Base-by-base conservation (phyloP, 2,329 filamentous ascomycete genomes). In the Drechslerella dactyloides region DNA sequence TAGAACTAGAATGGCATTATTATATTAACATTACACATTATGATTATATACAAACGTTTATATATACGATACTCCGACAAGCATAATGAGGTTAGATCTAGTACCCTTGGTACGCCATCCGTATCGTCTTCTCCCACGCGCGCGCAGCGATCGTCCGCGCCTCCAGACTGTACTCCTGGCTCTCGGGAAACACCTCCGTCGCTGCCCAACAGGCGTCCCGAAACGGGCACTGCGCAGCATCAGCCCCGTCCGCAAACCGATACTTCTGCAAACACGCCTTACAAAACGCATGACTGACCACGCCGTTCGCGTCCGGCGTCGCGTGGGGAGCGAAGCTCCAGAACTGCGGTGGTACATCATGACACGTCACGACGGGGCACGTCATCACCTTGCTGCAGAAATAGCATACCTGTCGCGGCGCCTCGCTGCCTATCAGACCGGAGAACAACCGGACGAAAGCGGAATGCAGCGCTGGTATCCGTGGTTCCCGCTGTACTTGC, bases 121-220 rank as follows among this genome's bases (percentile, higher is more conserved):
- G 30, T 8, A 72, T n/a, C 6, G 55, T 37, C 44, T 61, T 60
- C 23, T 72, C 60, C 68, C 68, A 72, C 30, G 55, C 68, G 10
- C 33, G 54, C 6, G 59, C 55, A 0, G 68, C 68, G 7, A 72
- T 64, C 6, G 10, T 33, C 15, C 46, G 44, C 5, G 60, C 40
- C 27, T 72, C 60, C 35, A 50, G 54, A 19, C 50, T 15, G 51
- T 60, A 64, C 13, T 44, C 59, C 2, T 35, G 30, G 30, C 40
- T 51, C 4, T 65, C 17, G 7, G 24, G 37, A n/a, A 72, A 72
- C 13, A 11, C n/a, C 4, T 65, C 55, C 1, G 19, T 30, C 0
- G 50, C 17, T 37, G 46, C 51, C 59, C 59, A 72, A 1, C 27
- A 42, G 0, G 11, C 17, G 55, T 72, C 68, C 13, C 7, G 37